Conservation (phyloP, 164 flowering plant species). For the Vitis rotundifolia region DNA sequence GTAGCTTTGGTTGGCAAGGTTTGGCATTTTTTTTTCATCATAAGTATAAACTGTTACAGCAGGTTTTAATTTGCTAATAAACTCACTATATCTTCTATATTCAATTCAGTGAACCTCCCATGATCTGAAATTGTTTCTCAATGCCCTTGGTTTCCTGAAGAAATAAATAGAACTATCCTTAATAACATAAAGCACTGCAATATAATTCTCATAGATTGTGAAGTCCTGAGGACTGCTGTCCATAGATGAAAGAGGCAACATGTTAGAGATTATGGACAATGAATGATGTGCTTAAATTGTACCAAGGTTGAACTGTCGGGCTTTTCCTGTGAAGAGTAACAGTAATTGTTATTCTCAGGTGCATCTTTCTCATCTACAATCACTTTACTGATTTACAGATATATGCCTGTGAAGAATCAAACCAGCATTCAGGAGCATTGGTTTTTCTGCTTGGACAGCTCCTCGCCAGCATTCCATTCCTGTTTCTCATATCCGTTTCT, state of each 20-base stretch:
- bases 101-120: too few species aligned
- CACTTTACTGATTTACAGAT: slow-evolving; percentile 41
- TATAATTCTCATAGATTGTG: background rate
- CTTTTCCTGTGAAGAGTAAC: background rate
- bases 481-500: slow-evolving; percentile 88
- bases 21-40: too few species aligned
- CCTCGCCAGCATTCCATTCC: slow-evolving; percentile 88
- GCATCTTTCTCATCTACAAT: background rate
- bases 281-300: background rate
- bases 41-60: too few species aligned
- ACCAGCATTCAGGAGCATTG: slow-evolving; percentile 78
- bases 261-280: background rate
- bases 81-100: too few species aligned
- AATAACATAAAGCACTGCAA: background rate
- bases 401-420: slow-evolving; percentile 69
- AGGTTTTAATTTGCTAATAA: too few species aligned
- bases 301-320: background rate
- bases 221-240: slow-evolving; percentile 1
- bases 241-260: background rate
- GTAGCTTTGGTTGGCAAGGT: too few species aligned
- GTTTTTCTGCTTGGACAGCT: slow-evolving; percentile 87
- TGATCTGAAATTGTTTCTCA: too few species aligned
- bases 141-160: background rate
- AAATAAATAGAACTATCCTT: background rate
- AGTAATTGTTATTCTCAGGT: background rate